phyloP scores from a whole-genome alignment of 306 rosid species.

The Abrus precatorius region DNA sequence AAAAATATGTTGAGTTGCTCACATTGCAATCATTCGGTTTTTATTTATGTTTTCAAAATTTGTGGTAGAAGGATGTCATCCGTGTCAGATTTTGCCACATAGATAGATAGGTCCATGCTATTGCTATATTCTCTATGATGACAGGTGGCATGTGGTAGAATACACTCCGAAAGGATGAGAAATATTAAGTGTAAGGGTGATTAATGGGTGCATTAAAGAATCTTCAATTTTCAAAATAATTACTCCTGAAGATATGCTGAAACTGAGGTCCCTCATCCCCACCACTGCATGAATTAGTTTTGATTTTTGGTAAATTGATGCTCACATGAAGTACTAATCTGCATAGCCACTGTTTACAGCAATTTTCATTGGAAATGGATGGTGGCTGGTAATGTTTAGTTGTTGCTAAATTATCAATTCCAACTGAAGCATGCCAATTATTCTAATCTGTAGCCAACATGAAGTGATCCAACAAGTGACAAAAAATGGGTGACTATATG shows the following conservation, averaged over 20 bases:
- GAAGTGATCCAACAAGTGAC: constrained; percentile 15
- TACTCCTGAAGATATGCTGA: constrained; percentile 10
- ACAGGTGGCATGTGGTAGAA: constrained; percentile 32
- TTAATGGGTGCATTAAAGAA: constrained; percentile 16
- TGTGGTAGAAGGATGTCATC: constrained; percentile 31
- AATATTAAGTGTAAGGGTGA: background rate
- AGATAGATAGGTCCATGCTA: background rate
- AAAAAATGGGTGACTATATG: constrained; percentile 29
- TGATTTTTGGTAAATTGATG: background rate
- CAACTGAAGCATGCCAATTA: background rate
- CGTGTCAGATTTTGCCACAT: background rate
- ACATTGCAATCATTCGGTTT: background rate
- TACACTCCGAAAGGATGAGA: constrained; percentile 17
- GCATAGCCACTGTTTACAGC: background rate
- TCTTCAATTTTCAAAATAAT: background rate
- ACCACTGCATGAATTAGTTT: background rate
- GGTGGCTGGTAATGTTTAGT: constrained; percentile 1
- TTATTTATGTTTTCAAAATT: constrained; percentile 13
- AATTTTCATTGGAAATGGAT: background rate
- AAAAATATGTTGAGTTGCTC: background rate
- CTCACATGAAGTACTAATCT: constrained; percentile 11
- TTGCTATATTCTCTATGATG: constrained; percentile 23
- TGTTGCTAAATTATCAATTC: constrained; percentile 2
- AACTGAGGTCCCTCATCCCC: background rate
- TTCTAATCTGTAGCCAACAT: background rate